Conservation (phyloP, 2,329 filamentous ascomycete species). For the Pseudogymnoascus sp. region DNA sequence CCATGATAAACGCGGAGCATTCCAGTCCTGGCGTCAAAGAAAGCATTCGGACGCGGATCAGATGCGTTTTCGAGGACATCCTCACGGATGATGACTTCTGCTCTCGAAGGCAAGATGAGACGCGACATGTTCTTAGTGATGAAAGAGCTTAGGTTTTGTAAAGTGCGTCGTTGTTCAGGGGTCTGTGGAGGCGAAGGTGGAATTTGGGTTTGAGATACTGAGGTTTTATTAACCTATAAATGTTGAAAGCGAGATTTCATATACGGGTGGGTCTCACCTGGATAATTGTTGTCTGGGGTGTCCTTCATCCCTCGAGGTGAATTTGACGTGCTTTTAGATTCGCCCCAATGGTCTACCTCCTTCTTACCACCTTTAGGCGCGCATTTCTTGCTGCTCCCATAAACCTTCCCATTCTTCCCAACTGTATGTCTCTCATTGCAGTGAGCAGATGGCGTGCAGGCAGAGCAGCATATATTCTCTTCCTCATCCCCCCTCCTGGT, state of each 20-base stretch:
- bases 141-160: slow-evolving; percentile 9
- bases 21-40: slow-evolving; percentile 46
- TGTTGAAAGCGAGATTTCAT: neutral
- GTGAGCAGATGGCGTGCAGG: neutral
- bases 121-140: slow-evolving; percentile 28
- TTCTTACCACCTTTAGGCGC: neutral
- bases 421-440: neutral
- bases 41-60: slow-evolving; percentile 53
- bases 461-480: slow-evolving; percentile 1
- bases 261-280: neutral
- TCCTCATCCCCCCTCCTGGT: neutral
- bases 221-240: neutral
- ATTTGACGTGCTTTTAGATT: neutral
- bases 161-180: slow-evolving; percentile 3
- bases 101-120: slow-evolving; percentile 40
- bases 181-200: neutral
- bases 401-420: neutral
- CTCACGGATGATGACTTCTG: slow-evolving; percentile 47
- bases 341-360: neutral
- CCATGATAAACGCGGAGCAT: slow-evolving; percentile 52
- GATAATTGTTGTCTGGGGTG: neutral
- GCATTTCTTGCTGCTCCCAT: neutral
- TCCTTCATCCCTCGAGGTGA: neutral
- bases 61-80: slow-evolving; percentile 44
- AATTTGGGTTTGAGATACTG: neutral